A percentile compares a stretch with the other conserved stretches of the same genome.
Evolutionary conservation across 1,284 basidiomycete species (phyloP).

Genomic region (Wallemia hederae): DNA sequence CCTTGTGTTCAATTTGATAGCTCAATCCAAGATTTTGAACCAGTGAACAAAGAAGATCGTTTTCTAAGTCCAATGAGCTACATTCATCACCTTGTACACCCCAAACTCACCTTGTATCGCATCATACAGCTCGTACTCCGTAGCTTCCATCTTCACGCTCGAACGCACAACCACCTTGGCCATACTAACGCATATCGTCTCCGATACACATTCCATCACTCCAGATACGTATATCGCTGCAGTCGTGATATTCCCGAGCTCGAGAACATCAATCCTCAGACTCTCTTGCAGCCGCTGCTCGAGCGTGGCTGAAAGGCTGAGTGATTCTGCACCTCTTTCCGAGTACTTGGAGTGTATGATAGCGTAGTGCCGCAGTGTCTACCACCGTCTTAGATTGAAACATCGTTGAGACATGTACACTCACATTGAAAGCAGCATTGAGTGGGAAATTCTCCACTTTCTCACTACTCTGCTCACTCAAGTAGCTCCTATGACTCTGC

Average conservation of each 20-base stretch:
- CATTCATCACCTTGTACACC: too few species aligned
- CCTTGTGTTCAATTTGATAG: neutral
- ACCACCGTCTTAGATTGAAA: too few species aligned
- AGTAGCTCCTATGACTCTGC: neutral
- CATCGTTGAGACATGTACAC: too few species aligned
- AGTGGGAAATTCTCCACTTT: neutral
- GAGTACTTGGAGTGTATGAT: neutral
- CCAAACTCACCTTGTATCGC: neutral
- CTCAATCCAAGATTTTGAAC: neutral
- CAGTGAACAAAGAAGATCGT: neutral
- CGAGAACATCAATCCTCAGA: neutral
- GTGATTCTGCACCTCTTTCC: neutral
- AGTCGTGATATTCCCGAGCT: neutral
- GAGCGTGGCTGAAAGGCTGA: neutral
- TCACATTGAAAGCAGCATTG: neutral
- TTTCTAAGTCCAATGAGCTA: neutral
- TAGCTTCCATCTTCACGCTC: neutral
- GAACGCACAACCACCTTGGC: neutral
- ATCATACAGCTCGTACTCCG: neutral
- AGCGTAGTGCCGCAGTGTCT: neutral
- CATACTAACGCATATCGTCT: neutral
- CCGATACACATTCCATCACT: neutral
- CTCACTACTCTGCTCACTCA: neutral
- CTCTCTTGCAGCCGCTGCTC: neutral
- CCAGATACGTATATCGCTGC: neutral